These are phyloP conservation scores for Solanum sejunctum DNA, from an alignment of 257 asterid species.

Conservation along the genomic window DNA sequence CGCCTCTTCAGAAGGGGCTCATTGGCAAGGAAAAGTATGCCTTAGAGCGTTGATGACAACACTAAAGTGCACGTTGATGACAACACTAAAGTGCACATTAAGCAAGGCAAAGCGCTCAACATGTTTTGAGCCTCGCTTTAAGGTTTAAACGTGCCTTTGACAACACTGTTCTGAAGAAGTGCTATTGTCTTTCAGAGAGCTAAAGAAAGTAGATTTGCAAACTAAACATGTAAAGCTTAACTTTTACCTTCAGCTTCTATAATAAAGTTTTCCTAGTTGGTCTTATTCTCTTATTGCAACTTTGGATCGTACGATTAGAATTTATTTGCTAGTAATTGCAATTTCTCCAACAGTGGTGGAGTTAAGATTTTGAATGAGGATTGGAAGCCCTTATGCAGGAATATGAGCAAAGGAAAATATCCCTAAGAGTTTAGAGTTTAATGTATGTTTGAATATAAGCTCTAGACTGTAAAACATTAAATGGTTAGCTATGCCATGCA, in stretches of 20 bases:
- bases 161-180: neutral
- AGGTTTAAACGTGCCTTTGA: too few species aligned
- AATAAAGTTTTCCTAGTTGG: neutral
- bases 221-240: neutral
- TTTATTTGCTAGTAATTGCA: neutral
- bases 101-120: too few species aligned
- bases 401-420: neutral
- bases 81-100: too few species aligned
- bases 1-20: too few species aligned
- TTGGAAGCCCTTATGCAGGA: neutral
- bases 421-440: too few species aligned
- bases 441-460: too few species aligned
- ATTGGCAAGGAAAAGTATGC: too few species aligned
- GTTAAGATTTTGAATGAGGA: neutral
- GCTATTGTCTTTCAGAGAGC: neutral
- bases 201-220: neutral
- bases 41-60: too few species aligned
- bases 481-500: too few species aligned
- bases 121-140: too few species aligned
- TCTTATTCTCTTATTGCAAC: neutral
- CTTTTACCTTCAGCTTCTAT: neutral
- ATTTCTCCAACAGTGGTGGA: neutral
- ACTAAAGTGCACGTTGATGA: too few species aligned
- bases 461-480: too few species aligned
- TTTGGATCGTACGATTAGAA: neutral